A percentile compares a stretch with the other conserved stretches of the same genome.
phyloP scores from a whole-genome alignment of 805 yeast genomes.

The Ogataea corticis region DNA sequence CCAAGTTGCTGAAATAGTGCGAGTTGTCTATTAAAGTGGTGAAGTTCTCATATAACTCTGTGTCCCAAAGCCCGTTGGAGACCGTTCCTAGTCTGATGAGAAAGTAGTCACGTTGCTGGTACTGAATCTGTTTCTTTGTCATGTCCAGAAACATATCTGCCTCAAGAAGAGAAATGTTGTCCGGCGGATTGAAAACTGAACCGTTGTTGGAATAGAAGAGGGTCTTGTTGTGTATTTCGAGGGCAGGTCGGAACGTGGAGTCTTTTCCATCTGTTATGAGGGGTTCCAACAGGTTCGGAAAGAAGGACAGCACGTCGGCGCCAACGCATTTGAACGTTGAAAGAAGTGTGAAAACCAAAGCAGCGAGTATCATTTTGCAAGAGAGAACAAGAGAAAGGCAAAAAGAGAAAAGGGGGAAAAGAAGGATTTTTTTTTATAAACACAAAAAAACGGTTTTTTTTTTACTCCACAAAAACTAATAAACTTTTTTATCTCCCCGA shows the following conservation, averaged over 20 bases:
- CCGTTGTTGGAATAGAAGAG: conserved; percentile 20
- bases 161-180: conserved; percentile 4
- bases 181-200: conserved; percentile 10
- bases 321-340: not conserved
- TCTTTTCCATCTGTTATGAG: conserved; percentile 9
- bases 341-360: not conserved
- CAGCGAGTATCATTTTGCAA: not conserved
- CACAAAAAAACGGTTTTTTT: conserved; percentile 4
- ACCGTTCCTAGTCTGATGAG: conserved; percentile 17
- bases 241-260: conserved; percentile 11
- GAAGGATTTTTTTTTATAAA: not conserved
- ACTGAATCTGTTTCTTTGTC: conserved; percentile 10
- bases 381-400: not conserved
- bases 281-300: conserved; percentile 13
- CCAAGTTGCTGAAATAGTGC: conserved; percentile 65
- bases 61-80: conserved; percentile 23
- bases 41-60: conserved; percentile 60
- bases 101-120: conserved; percentile 16
- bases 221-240: conserved; percentile 12
- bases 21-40: conserved; percentile 73
- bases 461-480: not conserved
- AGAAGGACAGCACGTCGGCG: conserved; percentile 12
- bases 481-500: not conserved
- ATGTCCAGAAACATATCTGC: conserved; percentile 12
- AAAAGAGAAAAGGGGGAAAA: not conserved